phyloP scores from a whole-genome alignment of 129 eudicot genomes.

The Calendula officinalis region DNA sequence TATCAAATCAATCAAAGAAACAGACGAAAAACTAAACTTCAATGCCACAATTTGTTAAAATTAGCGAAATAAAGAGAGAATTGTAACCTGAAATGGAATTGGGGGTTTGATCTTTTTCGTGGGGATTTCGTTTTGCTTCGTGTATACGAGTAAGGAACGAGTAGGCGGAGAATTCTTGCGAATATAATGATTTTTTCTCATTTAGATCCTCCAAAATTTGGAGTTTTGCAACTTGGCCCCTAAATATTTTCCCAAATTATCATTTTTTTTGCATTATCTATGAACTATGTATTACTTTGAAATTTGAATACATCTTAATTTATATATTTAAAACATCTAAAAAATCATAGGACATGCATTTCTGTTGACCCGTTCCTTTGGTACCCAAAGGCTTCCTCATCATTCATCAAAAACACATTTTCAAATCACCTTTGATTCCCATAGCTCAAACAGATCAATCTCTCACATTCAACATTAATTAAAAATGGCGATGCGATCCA shows the following conservation, averaged over 20 bases:
- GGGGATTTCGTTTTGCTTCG: constrained; percentile 27
- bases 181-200: too few relatives aligned
- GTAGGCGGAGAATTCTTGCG: too few relatives aligned
- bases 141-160: constrained; percentile 10
- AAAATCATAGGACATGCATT: not conserved
- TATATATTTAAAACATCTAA: too few relatives aligned
- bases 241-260: too few relatives aligned
- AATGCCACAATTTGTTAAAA: not conserved
- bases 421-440: constrained; percentile 8
- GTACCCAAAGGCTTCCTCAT: constrained; percentile 8
- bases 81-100: constrained; percentile 21
- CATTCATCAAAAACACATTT: constrained; percentile 12
- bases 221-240: too few relatives aligned
- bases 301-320: too few relatives aligned
- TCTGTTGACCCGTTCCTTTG: constrained; percentile 26
- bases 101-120: constrained; percentile 36
- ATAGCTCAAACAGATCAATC: constrained; percentile 16
- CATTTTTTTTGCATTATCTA: too few relatives aligned
- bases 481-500: constrained; percentile 61
- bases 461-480: not conserved
- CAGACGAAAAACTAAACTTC: constrained; percentile 3
- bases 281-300: too few relatives aligned
- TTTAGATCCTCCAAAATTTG: too few relatives aligned
- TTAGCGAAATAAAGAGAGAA: constrained; percentile 1
- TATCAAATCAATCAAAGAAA: constrained; percentile 6